These are phyloP conservation scores for Blastobotrys buckinghamii DNA, from an alignment of 1,139 yeast genomes.

Conservation along the genomic window DNA sequence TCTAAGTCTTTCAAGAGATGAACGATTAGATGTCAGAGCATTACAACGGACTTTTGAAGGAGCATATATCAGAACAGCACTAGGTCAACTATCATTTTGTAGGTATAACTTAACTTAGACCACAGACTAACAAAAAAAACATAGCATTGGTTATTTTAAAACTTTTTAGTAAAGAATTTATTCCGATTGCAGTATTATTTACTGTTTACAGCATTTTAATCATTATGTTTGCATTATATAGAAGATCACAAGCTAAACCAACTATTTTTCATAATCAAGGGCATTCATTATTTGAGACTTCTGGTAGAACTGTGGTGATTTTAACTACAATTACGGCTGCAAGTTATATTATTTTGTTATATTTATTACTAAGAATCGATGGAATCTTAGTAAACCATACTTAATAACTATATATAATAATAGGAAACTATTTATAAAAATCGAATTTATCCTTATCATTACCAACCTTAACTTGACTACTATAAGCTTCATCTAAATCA, in stretches of 20 bases:
- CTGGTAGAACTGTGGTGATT: constrained; percentile 30
- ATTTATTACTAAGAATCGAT: constrained; percentile 7
- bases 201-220: constrained; percentile 35
- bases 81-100: constrained; percentile 36
- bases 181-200: constrained; percentile 37
- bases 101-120: constrained; percentile 10
- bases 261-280: constrained; percentile 16
- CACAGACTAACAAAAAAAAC: background rate
- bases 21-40: constrained; percentile 22
- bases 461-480: constrained; percentile 92
- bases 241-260: constrained; percentile 24
- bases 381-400: background rate
- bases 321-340: constrained; percentile 25
- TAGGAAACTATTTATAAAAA: constrained; percentile 76
- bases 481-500: constrained; percentile 96
- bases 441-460: constrained; percentile 96
- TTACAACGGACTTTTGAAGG: constrained; percentile 41
- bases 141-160: constrained; percentile 34
- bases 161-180: constrained; percentile 35
- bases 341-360: constrained; percentile 24
- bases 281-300: constrained; percentile 22
- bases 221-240: constrained; percentile 29
- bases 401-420: background rate
- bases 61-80: constrained; percentile 38
- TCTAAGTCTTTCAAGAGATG: constrained; percentile 10